Evolutionary conservation across 805 yeast species (phyloP).

Genomic region (Kazachstania bromeliacearum): DNA sequence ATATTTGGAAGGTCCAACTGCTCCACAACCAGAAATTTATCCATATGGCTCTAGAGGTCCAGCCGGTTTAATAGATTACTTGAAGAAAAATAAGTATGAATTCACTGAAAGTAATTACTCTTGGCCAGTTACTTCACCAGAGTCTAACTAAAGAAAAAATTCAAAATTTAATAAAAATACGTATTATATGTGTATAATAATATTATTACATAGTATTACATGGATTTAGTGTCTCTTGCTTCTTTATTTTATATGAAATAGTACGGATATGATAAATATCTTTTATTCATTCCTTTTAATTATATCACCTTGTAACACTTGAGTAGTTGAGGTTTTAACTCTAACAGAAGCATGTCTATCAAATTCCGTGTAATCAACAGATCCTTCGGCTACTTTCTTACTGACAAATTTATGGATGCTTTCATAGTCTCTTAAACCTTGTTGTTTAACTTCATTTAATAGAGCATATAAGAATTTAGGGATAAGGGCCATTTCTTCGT

Average conservation of each 20-base stretch:
- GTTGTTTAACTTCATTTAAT: slow-evolving; percentile 29
- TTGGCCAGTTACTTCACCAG: slow-evolving; percentile 79
- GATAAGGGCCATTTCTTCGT: slow-evolving; percentile 67
- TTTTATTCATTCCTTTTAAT: background rate
- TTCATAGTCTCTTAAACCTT: slow-evolving; percentile 9
- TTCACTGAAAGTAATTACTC: slow-evolving; percentile 54
- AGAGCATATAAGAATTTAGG: slow-evolving; percentile 56
- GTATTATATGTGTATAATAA: background rate
- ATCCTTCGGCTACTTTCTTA: slow-evolving; percentile 8
- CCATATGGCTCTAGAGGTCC: slow-evolving; percentile 94
- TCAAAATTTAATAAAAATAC: background rate
- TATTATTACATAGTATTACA: background rate
- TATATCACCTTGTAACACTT: slow-evolving; percentile 14
- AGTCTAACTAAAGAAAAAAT: background rate
- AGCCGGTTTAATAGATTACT: slow-evolving; percentile 45
- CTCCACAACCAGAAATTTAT: slow-evolving; percentile 59
- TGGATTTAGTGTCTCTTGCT: background rate
- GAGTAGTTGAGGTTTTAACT: slow-evolving; percentile 19
- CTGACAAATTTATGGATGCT: slow-evolving; percentile 13
- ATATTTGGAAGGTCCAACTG: slow-evolving; percentile 60
- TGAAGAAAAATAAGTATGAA: slow-evolving; percentile 63
- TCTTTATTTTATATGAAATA: too few relatives aligned
- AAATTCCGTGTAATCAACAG: slow-evolving; percentile 22
- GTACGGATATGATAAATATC: too few relatives aligned
- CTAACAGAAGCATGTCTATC: slow-evolving; percentile 16